phyloP scores from a whole-genome alignment of 2,329 filamentous ascomycete species.

The Pseudogymnoascus sp. region DNA sequence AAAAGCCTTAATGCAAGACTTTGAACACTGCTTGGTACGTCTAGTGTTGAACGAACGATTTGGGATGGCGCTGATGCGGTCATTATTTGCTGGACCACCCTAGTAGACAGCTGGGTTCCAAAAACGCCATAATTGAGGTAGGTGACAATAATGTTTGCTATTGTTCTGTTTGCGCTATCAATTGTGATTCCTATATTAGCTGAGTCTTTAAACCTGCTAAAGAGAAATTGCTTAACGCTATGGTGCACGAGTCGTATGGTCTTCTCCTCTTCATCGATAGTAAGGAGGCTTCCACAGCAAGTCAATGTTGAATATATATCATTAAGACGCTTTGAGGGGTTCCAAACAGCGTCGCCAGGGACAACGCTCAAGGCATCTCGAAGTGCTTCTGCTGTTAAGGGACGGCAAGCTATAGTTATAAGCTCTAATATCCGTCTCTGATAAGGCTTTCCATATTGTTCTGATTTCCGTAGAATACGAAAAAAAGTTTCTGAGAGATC shows the following conservation, averaged over 20 bases:
- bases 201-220: conserved; percentile 18
- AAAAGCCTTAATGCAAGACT: conserved; percentile 17
- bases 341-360: conserved; percentile 27
- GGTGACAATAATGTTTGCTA: conserved; percentile 25
- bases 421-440: conserved; percentile 29
- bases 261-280: conserved; percentile 30
- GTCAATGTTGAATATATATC: conserved; percentile 23
- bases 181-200: conserved; percentile 14
- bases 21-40: conserved; percentile 14
- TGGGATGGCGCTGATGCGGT: conserved; percentile 18
- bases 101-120: conserved; percentile 17
- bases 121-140: conserved; percentile 28
- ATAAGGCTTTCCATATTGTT: conserved; percentile 15
- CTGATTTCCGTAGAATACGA: conserved; percentile 26
- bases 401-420: conserved; percentile 26
- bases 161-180: conserved; percentile 16
- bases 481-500: conserved; percentile 28
- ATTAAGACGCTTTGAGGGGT: conserved; percentile 21
- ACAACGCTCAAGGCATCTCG: conserved; percentile 34
- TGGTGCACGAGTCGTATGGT: conserved; percentile 30
- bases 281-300: conserved; percentile 31
- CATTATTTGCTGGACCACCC: conserved; percentile 19
- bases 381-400: conserved; percentile 31
- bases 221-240: conserved; percentile 31
- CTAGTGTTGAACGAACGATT: conserved; percentile 20